phyloP scores from a whole-genome alignment of 140 eudicot species.

The Flaveria floridana region DNA sequence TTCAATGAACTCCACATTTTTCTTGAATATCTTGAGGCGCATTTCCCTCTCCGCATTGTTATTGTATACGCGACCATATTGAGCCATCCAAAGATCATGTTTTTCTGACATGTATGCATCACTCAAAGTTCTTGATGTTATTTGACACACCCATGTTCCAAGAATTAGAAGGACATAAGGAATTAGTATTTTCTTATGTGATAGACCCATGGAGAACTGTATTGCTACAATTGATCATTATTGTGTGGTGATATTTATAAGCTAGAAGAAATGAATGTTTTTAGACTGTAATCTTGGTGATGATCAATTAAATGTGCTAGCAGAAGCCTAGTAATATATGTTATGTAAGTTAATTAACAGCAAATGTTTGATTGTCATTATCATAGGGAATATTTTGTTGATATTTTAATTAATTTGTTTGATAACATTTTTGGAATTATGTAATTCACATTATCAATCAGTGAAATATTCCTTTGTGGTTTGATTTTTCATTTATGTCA shows the following conservation, averaged over 20 bases:
- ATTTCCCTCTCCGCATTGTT: constrained; percentile 32
- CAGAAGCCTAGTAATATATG: not conserved
- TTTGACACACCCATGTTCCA: constrained; percentile 18
- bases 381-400: not conserved
- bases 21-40: constrained; percentile 32
- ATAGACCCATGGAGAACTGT: constrained; percentile 35
- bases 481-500: no score
- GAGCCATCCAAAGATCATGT: constrained; percentile 43
- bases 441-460: no score
- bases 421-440: no score
- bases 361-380: not conserved
- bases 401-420: not conserved
- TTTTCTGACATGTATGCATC: constrained; percentile 27
- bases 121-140: constrained; percentile 31
- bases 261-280: not conserved
- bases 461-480: no score
- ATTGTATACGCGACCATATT: constrained; percentile 34
- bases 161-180: constrained; percentile 24
- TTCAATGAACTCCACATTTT: constrained; percentile 30
- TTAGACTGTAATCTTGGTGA: no score
- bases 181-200: constrained; percentile 17
- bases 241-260: not conserved
- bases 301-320: no score
- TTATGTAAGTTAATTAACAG: not conserved
- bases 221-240: no score